phyloP scores from a whole-genome alignment of 2,329 filamentous ascomycete species.

The Macrophomina pseudophaseolina region DNA sequence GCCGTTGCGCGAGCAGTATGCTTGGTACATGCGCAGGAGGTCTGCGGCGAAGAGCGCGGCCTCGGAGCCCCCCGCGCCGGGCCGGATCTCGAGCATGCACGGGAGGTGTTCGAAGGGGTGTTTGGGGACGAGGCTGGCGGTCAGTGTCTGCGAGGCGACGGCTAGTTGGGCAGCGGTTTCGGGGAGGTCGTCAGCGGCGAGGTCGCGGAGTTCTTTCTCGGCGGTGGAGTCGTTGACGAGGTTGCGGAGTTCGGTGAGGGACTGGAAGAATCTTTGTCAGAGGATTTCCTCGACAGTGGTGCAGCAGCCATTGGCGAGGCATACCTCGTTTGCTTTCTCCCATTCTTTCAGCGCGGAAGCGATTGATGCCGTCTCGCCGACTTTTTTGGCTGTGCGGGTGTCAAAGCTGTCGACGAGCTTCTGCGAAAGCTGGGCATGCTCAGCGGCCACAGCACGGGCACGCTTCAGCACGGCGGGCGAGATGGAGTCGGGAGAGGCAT shows the following conservation, averaged over 20 bases:
- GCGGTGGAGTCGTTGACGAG: conserved; percentile 72
- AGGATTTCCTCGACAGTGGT: not conserved
- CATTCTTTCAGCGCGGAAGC: conserved; percentile 61
- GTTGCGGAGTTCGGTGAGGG: conserved; percentile 71
- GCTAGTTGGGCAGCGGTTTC: conserved; percentile 67
- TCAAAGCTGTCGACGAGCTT: conserved; percentile 62
- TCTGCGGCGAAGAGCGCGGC: conserved; percentile 88
- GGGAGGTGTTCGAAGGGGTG: conserved; percentile 90
- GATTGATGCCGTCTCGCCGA: conserved; percentile 61
- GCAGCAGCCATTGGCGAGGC: conserved; percentile 28
- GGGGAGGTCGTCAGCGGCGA: conserved; percentile 73
- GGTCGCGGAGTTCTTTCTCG: conserved; percentile 63
- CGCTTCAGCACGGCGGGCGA: conserved; percentile 61
- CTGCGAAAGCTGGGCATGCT: conserved; percentile 60
- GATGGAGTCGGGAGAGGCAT: conserved; percentile 40
- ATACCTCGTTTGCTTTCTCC: conserved; percentile 62
- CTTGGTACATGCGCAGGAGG: conserved; percentile 86
- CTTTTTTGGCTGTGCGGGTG: conserved; percentile 59
- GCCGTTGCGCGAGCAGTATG: conserved; percentile 73
- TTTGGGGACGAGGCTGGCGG: conserved; percentile 78
- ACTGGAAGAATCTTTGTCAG: conserved; percentile 41
- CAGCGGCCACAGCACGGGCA: conserved; percentile 60
- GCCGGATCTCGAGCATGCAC: conserved; percentile 89
- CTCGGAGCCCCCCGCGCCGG: conserved; percentile 89
- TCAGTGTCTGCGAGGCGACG: conserved; percentile 69